Evolutionary conservation across 148 eudicot species (phyloP).

Genomic region (Chenopodium suecicum): DNA sequence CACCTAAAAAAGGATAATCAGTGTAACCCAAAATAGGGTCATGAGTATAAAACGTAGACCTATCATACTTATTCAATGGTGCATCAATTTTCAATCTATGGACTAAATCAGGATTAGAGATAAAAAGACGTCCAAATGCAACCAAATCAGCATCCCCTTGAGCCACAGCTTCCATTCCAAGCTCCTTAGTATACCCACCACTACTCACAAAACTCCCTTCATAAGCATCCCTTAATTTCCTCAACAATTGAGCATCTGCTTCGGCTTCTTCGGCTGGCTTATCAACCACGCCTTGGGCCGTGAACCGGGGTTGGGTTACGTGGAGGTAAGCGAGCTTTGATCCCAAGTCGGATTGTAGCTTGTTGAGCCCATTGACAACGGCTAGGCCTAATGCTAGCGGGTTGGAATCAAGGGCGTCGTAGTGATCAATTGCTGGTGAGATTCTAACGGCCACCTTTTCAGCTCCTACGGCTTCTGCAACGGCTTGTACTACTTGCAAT

Average conservation of each 20-base stretch:
- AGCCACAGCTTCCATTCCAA: slow-evolving; percentile 63
- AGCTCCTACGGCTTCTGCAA: no score
- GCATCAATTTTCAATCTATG: slow-evolving; percentile 63
- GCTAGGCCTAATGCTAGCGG: slow-evolving; percentile 66
- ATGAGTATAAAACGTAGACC: slow-evolving; percentile 66
- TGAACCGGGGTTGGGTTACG: slow-evolving; percentile 69
- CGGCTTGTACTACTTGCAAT: no score
- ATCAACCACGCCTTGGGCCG: slow-evolving; percentile 44
- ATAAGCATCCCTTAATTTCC: slow-evolving; percentile 49
- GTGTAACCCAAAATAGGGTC: slow-evolving; percentile 84
- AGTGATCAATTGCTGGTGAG: slow-evolving; percentile 35
- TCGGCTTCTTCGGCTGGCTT: slow-evolving; percentile 40
- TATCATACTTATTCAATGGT: slow-evolving; percentile 52
- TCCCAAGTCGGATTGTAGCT: slow-evolving; percentile 41
- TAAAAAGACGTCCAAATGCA: slow-evolving; percentile 66
- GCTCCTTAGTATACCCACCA: slow-evolving; percentile 63
- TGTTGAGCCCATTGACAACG: slow-evolving; percentile 60
- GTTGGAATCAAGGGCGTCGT: slow-evolving; percentile 70
- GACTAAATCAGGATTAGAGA: slow-evolving; percentile 79
- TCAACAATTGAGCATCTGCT: slow-evolving; percentile 48
- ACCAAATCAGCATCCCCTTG: slow-evolving; percentile 79
- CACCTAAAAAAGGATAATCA: slow-evolving; percentile 63
- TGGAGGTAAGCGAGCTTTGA: slow-evolving; percentile 59
- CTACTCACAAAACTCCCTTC: slow-evolving; percentile 66
- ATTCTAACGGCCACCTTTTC: no score